phyloP scores from a whole-genome alignment of 441 rosid species.

The Jatropha podagrica region DNA sequence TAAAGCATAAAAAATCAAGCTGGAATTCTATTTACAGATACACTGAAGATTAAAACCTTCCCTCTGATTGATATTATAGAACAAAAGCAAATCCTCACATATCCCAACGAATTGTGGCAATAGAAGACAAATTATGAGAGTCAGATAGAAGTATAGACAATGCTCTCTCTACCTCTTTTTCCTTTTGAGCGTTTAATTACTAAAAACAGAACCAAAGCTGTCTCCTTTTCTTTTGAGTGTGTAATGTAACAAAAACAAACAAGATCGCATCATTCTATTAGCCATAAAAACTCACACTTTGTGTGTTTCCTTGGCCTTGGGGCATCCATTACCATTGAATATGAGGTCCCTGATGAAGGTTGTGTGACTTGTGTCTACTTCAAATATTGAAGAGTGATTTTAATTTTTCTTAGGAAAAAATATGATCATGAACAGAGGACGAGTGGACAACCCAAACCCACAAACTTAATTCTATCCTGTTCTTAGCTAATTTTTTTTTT shows the following conservation, averaged over 20 bases:
- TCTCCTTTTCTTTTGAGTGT: too few relatives aligned
- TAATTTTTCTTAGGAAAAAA: constrained; percentile 3
- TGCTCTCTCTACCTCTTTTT: not conserved
- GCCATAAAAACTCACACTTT: constrained; percentile 28
- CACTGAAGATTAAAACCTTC: not conserved
- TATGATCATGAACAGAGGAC: constrained; percentile 5
- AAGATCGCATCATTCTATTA: not conserved
- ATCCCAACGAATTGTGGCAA: constrained; percentile 24
- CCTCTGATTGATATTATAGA: not conserved
- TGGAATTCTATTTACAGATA: not conserved
- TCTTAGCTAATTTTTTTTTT: not conserved
- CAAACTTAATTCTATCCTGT: not conserved
- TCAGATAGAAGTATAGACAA: constrained; percentile 15
- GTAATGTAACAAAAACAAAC: not conserved
- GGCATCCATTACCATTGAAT: constrained; percentile 26
- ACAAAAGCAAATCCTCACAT: constrained; percentile 7
- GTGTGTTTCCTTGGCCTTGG: constrained; percentile 11
- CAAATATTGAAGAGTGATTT: not conserved
- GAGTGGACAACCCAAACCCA: not conserved
- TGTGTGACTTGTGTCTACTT: not conserved
- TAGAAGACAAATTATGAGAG: constrained; percentile 28
- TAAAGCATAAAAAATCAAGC: constrained; percentile 11
- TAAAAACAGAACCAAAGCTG: not conserved
- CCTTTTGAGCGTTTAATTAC: not conserved
- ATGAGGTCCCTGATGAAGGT: constrained; percentile 13